These are phyloP conservation scores for Podospora appendiculata DNA, from an alignment of 495 filamentous ascomycete genomes.

Conservation along the genomic window DNA sequence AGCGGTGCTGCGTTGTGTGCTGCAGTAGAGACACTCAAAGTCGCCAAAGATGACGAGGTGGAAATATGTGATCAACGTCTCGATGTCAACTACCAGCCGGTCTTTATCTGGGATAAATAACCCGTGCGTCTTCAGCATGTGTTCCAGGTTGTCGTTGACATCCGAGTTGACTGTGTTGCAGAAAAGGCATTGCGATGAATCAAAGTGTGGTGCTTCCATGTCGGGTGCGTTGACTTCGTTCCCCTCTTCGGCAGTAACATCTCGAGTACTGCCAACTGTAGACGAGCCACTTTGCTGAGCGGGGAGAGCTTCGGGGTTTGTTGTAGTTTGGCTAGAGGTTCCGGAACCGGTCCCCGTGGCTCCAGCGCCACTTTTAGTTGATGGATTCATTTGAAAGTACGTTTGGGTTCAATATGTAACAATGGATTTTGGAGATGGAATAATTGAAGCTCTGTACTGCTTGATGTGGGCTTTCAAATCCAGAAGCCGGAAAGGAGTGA, in stretches of 20 bases:
- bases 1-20: conserved; percentile 18
- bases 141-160: conserved; percentile 20
- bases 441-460: too few relatives aligned
- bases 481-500: too few relatives aligned
- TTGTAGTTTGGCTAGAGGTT: too few relatives aligned
- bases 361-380: too few relatives aligned
- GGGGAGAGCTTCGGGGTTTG: too few relatives aligned
- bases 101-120: conserved; percentile 21
- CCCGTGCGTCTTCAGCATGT: conserved; percentile 30
- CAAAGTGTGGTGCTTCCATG: neutral
- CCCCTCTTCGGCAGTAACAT: neutral
- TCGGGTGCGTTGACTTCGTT: neutral
- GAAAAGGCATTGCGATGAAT: conserved; percentile 12
- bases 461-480: too few relatives aligned
- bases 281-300: too few relatives aligned
- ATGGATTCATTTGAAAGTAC: too few relatives aligned
- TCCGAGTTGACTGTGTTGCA: conserved; percentile 7
- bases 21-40: conserved; percentile 30
- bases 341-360: too few relatives aligned
- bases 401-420: too few relatives aligned
- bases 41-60: conserved; percentile 31
- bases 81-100: conserved; percentile 20
- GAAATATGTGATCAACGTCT: conserved; percentile 24
- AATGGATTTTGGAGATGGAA: too few relatives aligned
- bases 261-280: too few relatives aligned